These are phyloP conservation scores for Luvunga scandens DNA, from an alignment of 345 rosid genomes.

Conservation along the genomic window DNA sequence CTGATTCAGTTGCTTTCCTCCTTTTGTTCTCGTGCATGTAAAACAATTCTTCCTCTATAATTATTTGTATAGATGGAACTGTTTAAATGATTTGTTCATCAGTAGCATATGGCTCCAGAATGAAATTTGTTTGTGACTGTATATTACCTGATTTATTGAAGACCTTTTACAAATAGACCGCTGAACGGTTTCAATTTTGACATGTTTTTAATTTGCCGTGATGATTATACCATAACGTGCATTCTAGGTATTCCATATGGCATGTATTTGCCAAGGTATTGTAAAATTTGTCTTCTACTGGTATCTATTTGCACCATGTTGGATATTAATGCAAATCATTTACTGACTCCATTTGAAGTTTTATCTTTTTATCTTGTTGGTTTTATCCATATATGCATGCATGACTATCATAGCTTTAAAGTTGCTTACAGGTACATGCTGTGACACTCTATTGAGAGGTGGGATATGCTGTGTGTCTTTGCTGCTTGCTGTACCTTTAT, in stretches of 20 bases:
- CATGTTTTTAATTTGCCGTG: slow-evolving; percentile 10
- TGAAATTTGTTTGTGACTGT: neutral
- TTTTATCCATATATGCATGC: slow-evolving; percentile 12
- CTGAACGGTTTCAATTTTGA: neutral
- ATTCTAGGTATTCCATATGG: slow-evolving; percentile 16
- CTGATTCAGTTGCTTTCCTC: neutral
- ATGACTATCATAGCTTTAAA: slow-evolving; percentile 39
- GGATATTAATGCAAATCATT: slow-evolving; percentile 11
- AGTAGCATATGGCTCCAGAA: neutral
- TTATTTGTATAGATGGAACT: neutral
- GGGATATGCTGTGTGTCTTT: slow-evolving; percentile 50
- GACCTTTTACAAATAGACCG: neutral
- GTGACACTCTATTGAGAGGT: slow-evolving; percentile 48
- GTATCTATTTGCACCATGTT: slow-evolving; percentile 10
- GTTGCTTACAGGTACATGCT: slow-evolving; percentile 51
- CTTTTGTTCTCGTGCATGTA: neutral
- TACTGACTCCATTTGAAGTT: slow-evolving; percentile 13
- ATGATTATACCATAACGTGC: slow-evolving; percentile 12
- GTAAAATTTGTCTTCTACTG: slow-evolving; percentile 17
- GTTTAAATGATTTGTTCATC: neutral
- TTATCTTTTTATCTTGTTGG: slow-evolving; percentile 13
- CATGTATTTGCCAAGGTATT: slow-evolving; percentile 19
- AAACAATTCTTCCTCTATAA: neutral
- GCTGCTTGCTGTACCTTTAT: slow-evolving; percentile 48
- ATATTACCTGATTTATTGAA: neutral